Conservation (phyloP, 306 rosid genomes). For the Sophora flavescens region DNA sequence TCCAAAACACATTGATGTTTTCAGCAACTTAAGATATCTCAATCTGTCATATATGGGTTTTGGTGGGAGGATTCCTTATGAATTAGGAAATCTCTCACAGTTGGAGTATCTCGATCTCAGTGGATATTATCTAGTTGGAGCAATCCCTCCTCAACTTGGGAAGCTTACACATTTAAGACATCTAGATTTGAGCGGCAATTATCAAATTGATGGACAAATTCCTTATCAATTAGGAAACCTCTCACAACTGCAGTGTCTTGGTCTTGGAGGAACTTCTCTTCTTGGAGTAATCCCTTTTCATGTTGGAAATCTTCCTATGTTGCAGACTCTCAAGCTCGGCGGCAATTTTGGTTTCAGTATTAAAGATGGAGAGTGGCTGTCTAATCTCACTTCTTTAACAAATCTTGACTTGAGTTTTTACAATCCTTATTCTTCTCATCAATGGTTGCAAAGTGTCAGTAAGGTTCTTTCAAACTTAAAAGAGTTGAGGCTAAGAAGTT, state of each 20-base stretch:
- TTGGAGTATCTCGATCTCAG: not conserved
- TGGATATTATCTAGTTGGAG: not conserved
- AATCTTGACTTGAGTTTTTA: not conserved
- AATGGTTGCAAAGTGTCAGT: not conserved
- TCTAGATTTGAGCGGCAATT: not conserved
- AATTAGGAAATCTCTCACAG: not conserved
- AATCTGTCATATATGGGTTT: not conserved
- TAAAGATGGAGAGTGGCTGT: not conserved
- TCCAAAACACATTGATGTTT: not conserved
- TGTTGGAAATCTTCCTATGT: not conserved
- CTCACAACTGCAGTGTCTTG: not conserved
- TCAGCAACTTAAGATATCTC: conserved; percentile 28
- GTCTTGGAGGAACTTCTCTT: not conserved
- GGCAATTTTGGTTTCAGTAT: not conserved
- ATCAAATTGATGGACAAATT: not conserved
- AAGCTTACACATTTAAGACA: not conserved
- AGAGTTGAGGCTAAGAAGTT: not conserved
- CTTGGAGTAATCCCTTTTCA: conserved; percentile 17
- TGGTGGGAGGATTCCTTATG: not conserved
- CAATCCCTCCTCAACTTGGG: not conserved
- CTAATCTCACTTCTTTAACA: conserved; percentile 5
- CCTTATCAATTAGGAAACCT: conserved; percentile 24
- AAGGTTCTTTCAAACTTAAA: not conserved
- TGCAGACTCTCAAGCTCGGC: conserved; percentile 8
- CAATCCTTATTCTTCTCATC: not conserved